Evolutionary conservation across 805 yeast species (phyloP).

Genomic region (Nakazawaea ernobii): DNA sequence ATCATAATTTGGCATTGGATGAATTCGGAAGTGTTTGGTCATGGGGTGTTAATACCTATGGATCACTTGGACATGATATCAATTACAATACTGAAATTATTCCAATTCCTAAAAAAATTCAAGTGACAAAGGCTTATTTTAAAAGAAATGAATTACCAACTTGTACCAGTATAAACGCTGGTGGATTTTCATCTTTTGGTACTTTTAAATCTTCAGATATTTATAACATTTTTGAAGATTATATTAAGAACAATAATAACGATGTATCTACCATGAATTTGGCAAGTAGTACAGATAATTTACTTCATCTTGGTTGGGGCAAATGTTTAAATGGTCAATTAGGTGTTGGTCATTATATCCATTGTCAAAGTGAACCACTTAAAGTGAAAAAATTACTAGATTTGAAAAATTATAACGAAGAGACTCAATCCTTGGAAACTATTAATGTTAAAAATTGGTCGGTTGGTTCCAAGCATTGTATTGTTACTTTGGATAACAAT

Average conservation of each 20-base stretch:
- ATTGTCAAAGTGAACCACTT: slow-evolving; percentile 65
- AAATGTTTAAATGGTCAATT: slow-evolving; percentile 82
- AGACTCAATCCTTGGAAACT: slow-evolving; percentile 29
- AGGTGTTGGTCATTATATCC: slow-evolving; percentile 73
- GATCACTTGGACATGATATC: slow-evolving; percentile 77
- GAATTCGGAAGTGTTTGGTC: slow-evolving; percentile 65
- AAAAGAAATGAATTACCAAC: slow-evolving; percentile 37
- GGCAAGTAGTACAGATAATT: slow-evolving; percentile 16
- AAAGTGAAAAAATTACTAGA: slow-evolving; percentile 43
- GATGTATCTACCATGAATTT: slow-evolving; percentile 12
- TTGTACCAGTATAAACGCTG: slow-evolving; percentile 56
- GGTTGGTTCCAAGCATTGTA: slow-evolving; percentile 61
- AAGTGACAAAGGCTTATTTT: slow-evolving; percentile 34
- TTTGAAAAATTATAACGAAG: slow-evolving; percentile 52
- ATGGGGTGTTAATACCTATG: slow-evolving; percentile 80
- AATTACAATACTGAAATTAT: slow-evolving; percentile 59
- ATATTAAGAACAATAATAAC: slow-evolving; percentile 16
- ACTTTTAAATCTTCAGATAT: slow-evolving; percentile 30
- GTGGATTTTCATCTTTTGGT: slow-evolving; percentile 60
- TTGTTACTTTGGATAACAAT: slow-evolving; percentile 52
- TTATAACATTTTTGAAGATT: slow-evolving; percentile 29
- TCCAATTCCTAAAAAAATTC: slow-evolving; percentile 61
- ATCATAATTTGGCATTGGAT: slow-evolving; percentile 71
- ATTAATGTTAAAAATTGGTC: slow-evolving; percentile 48
- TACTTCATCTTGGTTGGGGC: slow-evolving; percentile 62